Evolutionary conservation across 1,139 yeast species (phyloP), one percentile per base, ranked within the genome.

Genomic region (Yarrowia galli): DNA sequence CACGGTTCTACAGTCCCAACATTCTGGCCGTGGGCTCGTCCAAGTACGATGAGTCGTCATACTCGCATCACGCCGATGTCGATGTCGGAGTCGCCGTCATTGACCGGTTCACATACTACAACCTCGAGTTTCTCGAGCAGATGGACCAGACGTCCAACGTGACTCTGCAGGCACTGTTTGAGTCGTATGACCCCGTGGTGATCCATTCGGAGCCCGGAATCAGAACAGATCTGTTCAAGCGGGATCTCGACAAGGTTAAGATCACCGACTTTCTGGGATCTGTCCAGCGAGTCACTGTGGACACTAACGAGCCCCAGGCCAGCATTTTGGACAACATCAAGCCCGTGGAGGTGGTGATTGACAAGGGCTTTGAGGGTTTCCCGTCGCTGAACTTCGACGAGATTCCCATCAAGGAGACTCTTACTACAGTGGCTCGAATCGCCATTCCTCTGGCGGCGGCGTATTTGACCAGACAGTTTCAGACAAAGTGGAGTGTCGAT

Each of bases 11-110:
- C 76, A 90, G 97, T 12, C 99, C 99, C 48, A 93, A 95, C 76
- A 87, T 95, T 63, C 81, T 95, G 69, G 92, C 98, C 0, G 96
- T 95, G 58, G 99, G 99, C 0, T 92, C 98, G 1, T 89, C 97
- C n/a, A 89, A 84, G 72, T 72, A 92, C 13, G 97, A 90, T 68
- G 98, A 96, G 78, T 89, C 95, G 67, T 91, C 97, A 1, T 95
- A 93, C 76, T 92, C 98, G 2, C 98, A 95, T 75, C 97, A 92
- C 77, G 92, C 98, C 1, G 99, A 95, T 76, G 86, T 89, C 71
- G 98, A 95, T 74, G 87, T 95, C 65, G 99, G 99, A 3, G 99
- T 96, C 68, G 98, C 99, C 0, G 98, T 95, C 15, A 95, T 95
- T 75, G 99, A 95, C 78, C 82, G 99, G 73, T 95, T 95, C 79